phyloP scores from a whole-genome alignment of 768 basidiomycete genomes.

The Fibroporia radiculosa region DNA sequence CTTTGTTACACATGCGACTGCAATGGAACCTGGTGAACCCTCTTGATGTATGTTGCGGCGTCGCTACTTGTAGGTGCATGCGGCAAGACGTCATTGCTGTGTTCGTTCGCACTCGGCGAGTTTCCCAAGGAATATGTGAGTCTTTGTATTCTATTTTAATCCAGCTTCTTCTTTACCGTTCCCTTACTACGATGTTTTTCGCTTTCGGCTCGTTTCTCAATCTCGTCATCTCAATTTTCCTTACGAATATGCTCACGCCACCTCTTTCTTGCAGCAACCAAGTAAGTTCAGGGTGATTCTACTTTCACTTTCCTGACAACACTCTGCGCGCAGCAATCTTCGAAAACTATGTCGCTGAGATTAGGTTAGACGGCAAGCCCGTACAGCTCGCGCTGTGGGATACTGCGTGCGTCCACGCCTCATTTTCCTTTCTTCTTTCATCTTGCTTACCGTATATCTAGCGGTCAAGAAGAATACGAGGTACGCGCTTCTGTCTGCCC shows the following conservation, averaged over 20 bases:
- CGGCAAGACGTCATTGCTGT: slow-evolving; percentile 89
- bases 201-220: neutral
- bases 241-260: neutral
- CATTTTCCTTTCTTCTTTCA: neutral
- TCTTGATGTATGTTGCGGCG: slow-evolving; percentile 4
- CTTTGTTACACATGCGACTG: slow-evolving; percentile 7
- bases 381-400: slow-evolving; percentile 98
- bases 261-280: slow-evolving; percentile 33
- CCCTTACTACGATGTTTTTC: no score
- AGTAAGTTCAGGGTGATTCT: slow-evolving; percentile 25
- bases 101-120: slow-evolving; percentile 89
- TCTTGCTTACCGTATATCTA: slow-evolving; percentile 23
- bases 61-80: slow-evolving; percentile 63
- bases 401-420: slow-evolving; percentile 64
- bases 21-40: slow-evolving; percentile 15
- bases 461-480: slow-evolving; percentile 99
- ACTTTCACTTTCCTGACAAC: neutral
- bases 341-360: slow-evolving; percentile 99
- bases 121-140: slow-evolving; percentile 94
- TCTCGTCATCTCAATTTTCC: neutral
- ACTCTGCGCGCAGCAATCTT: slow-evolving; percentile 64
- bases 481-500: no score
- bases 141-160: slow-evolving; percentile 13
- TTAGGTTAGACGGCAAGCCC: slow-evolving; percentile 93
- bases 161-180: slow-evolving; percentile 1